Conservation (phyloP, 805 yeast species). For the Debaryomyces hansenii region DNA sequence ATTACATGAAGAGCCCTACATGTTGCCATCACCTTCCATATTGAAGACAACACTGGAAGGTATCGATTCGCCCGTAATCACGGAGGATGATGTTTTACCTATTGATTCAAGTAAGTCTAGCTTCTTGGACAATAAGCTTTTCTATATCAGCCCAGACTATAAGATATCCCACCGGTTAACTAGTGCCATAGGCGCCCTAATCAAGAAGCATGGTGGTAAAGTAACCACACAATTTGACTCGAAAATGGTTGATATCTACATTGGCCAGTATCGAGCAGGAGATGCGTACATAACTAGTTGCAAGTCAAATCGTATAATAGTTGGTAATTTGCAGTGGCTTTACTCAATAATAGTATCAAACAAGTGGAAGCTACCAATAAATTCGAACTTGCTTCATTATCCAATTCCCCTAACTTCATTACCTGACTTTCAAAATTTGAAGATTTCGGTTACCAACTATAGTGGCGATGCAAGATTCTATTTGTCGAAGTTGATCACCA, state of each 20-base stretch:
- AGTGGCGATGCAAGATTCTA: slow-evolving; percentile 83
- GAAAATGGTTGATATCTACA: slow-evolving; percentile 37
- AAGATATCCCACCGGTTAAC: slow-evolving; percentile 46
- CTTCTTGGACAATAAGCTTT: slow-evolving; percentile 44
- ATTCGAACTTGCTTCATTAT: slow-evolving; percentile 60
- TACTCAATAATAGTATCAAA: slow-evolving; percentile 60
- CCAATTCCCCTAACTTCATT: slow-evolving; percentile 61
- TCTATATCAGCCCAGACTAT: slow-evolving; percentile 58
- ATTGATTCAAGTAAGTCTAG: slow-evolving; percentile 7
- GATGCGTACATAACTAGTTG: slow-evolving; percentile 51
- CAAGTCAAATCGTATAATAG: slow-evolving; percentile 37
- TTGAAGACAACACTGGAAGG: neutral
- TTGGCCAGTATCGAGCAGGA: slow-evolving; percentile 67
- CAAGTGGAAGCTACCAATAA: slow-evolving; percentile 55
- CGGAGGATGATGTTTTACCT: slow-evolving; percentile 7
- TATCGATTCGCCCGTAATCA: neutral
- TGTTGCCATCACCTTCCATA: slow-evolving; percentile 35
- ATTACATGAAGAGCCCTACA: slow-evolving; percentile 55
- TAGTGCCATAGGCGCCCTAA: slow-evolving; percentile 41
- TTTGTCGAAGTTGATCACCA: slow-evolving; percentile 57
- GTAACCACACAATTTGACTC: slow-evolving; percentile 26
- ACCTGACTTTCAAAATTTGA: slow-evolving; percentile 51
- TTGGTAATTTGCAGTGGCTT: slow-evolving; percentile 76
- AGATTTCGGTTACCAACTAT: slow-evolving; percentile 74
- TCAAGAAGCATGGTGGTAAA: slow-evolving; percentile 56